These are phyloP conservation scores for Fusarium coffeatum DNA, from an alignment of 2,329 filamentous ascomycete species.

Conservation along the genomic window DNA sequence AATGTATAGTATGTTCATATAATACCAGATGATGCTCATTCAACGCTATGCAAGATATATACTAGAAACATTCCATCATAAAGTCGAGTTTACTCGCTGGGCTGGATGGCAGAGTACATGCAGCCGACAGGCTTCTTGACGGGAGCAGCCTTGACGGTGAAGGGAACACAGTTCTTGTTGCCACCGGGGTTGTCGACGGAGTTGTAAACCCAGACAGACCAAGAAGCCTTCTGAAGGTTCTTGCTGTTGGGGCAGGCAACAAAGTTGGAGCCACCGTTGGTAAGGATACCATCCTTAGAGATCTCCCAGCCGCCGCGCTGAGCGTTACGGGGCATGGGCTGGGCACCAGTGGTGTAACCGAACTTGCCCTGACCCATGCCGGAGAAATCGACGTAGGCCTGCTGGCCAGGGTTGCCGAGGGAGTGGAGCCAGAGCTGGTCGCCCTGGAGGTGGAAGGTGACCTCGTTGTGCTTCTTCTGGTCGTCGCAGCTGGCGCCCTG, in stretches of 20 bases:
- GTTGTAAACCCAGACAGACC: constrained; percentile 53
- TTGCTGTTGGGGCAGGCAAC: constrained; percentile 63
- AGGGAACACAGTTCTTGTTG: constrained; percentile 52
- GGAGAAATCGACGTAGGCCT: constrained; percentile 66
- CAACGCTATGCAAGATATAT: neutral
- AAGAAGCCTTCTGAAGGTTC: constrained; percentile 48
- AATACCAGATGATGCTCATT: neutral
- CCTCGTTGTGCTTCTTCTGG: constrained; percentile 52
- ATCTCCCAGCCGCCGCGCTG: constrained; percentile 62
- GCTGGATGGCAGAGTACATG: constrained; percentile 47
- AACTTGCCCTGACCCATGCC: constrained; percentile 69
- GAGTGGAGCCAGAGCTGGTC: constrained; percentile 61
- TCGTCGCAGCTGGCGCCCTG: constrained; percentile 63
- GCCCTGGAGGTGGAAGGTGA: constrained; percentile 62
- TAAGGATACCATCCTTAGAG: constrained; percentile 57
- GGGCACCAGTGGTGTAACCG: constrained; percentile 62
- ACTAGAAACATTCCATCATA: neutral
- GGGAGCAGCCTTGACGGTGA: constrained; percentile 49
- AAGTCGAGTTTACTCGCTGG: neutral
- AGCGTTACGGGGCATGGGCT: constrained; percentile 53
- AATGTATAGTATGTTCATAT: neutral
- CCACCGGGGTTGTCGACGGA: constrained; percentile 52
- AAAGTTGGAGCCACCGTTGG: constrained; percentile 58
- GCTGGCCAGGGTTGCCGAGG: constrained; percentile 55
- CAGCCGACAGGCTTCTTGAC: constrained; percentile 51